Base-by-base conservation (phyloP, 2,329 filamentous ascomycete genomes). In the Fusarium caatingaense region DNA sequence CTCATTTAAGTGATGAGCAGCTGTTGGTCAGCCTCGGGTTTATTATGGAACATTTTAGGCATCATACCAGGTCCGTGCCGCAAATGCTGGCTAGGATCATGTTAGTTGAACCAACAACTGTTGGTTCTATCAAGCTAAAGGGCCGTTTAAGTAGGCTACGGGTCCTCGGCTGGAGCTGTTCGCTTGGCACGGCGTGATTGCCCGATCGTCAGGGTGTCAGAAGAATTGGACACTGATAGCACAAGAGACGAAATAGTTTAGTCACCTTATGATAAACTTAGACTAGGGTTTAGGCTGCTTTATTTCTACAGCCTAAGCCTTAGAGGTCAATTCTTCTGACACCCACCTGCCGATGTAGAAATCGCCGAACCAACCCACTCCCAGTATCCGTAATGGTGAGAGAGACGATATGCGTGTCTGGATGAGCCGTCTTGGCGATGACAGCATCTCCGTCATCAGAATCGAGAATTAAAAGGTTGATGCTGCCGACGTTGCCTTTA, bases 371-470 rank as follows among this genome's bases (percentile, higher is more conserved):
- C 10, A 4, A 7, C 18, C 85, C 85, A 71, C 82, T 85, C 79
- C 86, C 85, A 42, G 84, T 13, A 7, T 7, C 27, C 5, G 0
- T 28, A 27, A 27, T 28, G 6, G 25, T 27, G 25, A 27, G 27
- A 18, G 85, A 87, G 32, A 86, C 85, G 65, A 87, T 87, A 71
- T 81, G 83, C 12, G 84, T 87, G 73, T 86, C 83, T 0, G 82
- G 80, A 77, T 85, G 81, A 3, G 85, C 85, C 84, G 86, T 85
- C 80, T 87, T 86, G 72, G 80, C 81, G 30, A 87, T 82, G 64
- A 86, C 84, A 32, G 84, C 83, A 77, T 84, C 80, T 49, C 82
- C 80, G 75, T 85, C 72, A 69, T 86, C 84, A 8, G 84, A 83
- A 1, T 84, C 84, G 64, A 83, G 86, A 45, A 87, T 78, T 78